Evolutionary conservation across 2,329 filamentous ascomycete genomes (phyloP), one percentile per base, ranked within the genome.

Genomic region (Anthostomella pinea): DNA sequence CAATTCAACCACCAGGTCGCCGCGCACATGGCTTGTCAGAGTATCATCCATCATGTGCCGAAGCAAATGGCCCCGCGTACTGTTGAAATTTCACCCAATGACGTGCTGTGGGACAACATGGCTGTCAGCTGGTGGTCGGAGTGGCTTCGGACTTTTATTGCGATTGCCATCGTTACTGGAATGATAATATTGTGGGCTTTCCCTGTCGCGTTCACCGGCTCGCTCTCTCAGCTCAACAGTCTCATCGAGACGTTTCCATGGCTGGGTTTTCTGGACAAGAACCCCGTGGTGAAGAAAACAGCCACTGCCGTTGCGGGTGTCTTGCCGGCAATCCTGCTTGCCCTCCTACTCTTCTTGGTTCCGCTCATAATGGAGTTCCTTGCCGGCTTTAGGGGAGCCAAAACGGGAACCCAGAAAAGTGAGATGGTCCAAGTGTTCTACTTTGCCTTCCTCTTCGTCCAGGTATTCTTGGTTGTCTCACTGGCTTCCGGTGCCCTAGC

Each of bases 1-100:
- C 93, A 98, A 59, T 98, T 98, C 73, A 95, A 98, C 56, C 85
- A 96, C 57, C 93, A 98, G 59, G 87, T 96, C 2, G 90, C 91
- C 5, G 93, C 93, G 0, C 93, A 98, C 56, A 97, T 98, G 93
- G 93, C 91, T 39, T 96, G 89, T 59, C 93, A 98, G 60, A 82
- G 87, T 30, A 75, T 94, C 29, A 89, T 85, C 24, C 89, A 97
- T 59, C 93, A 98, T 54, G 64, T 95, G 1, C 93, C 93, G 1
- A 87, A 87, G 52, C 86, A 95, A 29, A 98, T 98, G 93, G 77
- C 87, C 1, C 93, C 93, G 1, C 80, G 93, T 18, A 77, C 87
- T 25, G 85, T 95, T n/a, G 93, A 98, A 58, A 89, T 98, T 30
- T 88, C 89, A 6, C 93, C 93, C 1, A 83, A 83, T 27, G 90